Conservation (phyloP, 2,329 filamentous ascomycete species). For the Colletotrichum tropicicola region DNA sequence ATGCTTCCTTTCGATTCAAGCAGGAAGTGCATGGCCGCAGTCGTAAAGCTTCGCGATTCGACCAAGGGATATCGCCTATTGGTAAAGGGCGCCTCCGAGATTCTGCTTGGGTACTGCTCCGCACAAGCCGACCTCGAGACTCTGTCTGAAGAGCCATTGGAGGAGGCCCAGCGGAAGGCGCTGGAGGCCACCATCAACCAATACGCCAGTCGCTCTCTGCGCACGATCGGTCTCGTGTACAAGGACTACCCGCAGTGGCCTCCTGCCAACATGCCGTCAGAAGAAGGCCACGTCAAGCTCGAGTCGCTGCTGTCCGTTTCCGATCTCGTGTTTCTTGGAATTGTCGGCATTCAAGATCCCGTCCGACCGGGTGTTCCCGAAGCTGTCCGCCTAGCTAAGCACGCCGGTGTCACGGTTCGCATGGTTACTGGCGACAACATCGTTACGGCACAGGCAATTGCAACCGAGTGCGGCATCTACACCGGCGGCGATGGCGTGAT, state of each 20-base stretch:
- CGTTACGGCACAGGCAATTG: conserved; percentile 53
- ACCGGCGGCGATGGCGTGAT: conserved; percentile 57
- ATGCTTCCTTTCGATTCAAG: conserved; percentile 45
- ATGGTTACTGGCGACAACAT: conserved; percentile 65
- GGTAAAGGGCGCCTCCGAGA: conserved; percentile 62
- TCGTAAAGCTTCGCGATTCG: conserved; percentile 59
- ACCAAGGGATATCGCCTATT: conserved; percentile 65
- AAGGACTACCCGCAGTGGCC: conserved; percentile 36
- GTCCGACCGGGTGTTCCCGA: conserved; percentile 68
- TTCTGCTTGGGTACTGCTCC: conserved; percentile 52
- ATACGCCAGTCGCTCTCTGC: conserved; percentile 47
- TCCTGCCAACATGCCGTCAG: conserved; percentile 67
- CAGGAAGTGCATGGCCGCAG: conserved; percentile 75
- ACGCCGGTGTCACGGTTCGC: conserved; percentile 72
- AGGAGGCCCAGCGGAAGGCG: background rate
- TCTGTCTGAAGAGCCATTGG: background rate
- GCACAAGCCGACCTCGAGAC: conserved; percentile 39
- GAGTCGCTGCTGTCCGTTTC: conserved; percentile 9
- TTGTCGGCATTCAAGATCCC: conserved; percentile 75
- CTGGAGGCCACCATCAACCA: conserved; percentile 41
- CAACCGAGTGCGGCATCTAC: conserved; percentile 50
- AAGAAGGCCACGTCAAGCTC: conserved; percentile 59
- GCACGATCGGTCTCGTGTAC: conserved; percentile 50
- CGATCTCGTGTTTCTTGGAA: conserved; percentile 49
- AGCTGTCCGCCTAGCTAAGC: conserved; percentile 68